A percentile compares a stretch with the other conserved stretches of the same genome.
Conservation (phyloP, 495 filamentous ascomycete species). For the Talaromyces trachyspermus region DNA sequence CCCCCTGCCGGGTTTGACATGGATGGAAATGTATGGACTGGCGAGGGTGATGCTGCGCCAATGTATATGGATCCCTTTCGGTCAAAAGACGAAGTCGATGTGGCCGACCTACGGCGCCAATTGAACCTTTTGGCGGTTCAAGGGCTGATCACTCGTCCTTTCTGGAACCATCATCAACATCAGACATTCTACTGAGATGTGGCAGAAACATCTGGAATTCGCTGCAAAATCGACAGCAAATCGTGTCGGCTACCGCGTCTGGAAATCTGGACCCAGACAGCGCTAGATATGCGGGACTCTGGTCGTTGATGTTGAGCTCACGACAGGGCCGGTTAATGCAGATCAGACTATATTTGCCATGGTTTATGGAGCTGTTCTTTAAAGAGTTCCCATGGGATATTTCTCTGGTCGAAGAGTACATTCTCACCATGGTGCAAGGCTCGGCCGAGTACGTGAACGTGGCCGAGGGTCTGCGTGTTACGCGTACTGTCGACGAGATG, state of each 20-base stretch:
- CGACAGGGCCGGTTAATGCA: slow-evolving; percentile 41
- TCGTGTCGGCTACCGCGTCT: slow-evolving; percentile 16
- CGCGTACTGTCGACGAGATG: slow-evolving; percentile 53
- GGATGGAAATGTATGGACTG: slow-evolving; percentile 48
- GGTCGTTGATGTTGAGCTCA: slow-evolving; percentile 63
- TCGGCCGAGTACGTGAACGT: slow-evolving; percentile 38
- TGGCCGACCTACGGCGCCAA: slow-evolving; percentile 49
- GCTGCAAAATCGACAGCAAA: slow-evolving; percentile 32
- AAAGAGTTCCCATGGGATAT: slow-evolving; percentile 54
- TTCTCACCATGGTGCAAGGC: slow-evolving; percentile 49
- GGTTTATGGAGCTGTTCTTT: slow-evolving; percentile 60
- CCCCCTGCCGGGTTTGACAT: slow-evolving; percentile 52
- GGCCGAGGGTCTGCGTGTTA: slow-evolving; percentile 46
- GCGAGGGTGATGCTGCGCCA: slow-evolving; percentile 33
- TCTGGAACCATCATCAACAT: slow-evolving; percentile 50
- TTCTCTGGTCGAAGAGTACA: slow-evolving; percentile 55
- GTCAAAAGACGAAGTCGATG: slow-evolving; percentile 55
- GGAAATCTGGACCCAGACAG: slow-evolving; percentile 45
- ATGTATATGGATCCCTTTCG: slow-evolving; percentile 86
- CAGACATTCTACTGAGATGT: slow-evolving; percentile 65
- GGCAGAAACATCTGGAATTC: slow-evolving; percentile 73
- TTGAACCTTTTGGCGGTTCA: slow-evolving; percentile 57
- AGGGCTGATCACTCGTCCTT: slow-evolving; percentile 44
- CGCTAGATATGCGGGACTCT: slow-evolving; percentile 69
- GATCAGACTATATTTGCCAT: slow-evolving; percentile 55